A percentile compares a stretch with the other conserved stretches of the same genome.
Evolutionary conservation across 1,284 basidiomycete species (phyloP).

Genomic region (Bondarzewia mesenterica): DNA sequence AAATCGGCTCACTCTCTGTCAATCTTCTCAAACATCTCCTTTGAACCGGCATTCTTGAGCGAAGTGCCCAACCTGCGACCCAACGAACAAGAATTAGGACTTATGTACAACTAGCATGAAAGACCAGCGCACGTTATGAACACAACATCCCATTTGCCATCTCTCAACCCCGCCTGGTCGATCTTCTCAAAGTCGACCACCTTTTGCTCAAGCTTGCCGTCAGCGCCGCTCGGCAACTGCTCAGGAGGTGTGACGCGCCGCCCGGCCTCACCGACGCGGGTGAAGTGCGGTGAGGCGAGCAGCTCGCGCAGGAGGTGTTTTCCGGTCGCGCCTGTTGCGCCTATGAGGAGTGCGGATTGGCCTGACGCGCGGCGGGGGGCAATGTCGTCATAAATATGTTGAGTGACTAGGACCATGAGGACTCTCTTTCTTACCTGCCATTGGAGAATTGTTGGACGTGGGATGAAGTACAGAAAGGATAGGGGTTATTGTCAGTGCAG

Average conservation of each 20-base stretch:
- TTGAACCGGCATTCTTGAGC: constrained; percentile 49
- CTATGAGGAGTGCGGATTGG: constrained; percentile 52
- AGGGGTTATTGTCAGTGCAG: no score
- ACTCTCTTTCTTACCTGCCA: no score
- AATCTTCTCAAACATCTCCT: constrained; percentile 61
- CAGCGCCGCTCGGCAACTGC: constrained; percentile 23
- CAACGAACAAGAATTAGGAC: background rate
- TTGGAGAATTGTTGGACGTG: no score
- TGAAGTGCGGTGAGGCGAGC: constrained; percentile 42
- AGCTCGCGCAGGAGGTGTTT: constrained; percentile 47
- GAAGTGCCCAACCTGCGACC: constrained; percentile 56
- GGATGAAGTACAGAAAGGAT: no score
- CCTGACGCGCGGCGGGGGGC: constrained; percentile 6
- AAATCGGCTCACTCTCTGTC: constrained; percentile 53
- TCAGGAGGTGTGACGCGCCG: constrained; percentile 41
- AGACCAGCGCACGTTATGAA: constrained; percentile 40
- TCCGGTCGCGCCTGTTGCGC: constrained; percentile 59
- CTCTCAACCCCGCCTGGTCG: constrained; percentile 37
- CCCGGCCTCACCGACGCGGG: constrained; percentile 57
- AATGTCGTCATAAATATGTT: background rate
- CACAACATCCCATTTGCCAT: constrained; percentile 59
- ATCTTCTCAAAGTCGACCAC: constrained; percentile 60
- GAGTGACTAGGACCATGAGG: no score
- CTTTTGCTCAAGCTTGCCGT: constrained; percentile 50
- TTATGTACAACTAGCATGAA: background rate